Conservation (phyloP, 2,329 filamentous ascomycete genomes). For the Metarhizium album region DNA sequence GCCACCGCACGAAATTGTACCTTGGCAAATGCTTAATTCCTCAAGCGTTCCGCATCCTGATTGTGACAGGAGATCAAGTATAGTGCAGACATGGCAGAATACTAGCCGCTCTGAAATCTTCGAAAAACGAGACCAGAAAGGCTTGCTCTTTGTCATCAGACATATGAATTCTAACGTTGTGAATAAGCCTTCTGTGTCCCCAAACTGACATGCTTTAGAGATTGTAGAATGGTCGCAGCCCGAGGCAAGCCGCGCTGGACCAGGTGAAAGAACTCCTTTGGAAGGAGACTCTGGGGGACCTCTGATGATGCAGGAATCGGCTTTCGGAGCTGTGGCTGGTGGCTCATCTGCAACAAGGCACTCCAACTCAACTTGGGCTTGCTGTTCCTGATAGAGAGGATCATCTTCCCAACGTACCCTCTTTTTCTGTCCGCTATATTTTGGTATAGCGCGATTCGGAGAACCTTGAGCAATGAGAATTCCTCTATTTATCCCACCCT, state of each 20-base stretch:
- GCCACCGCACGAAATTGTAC: constrained; percentile 9
- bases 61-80: constrained; percentile 19
- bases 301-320: neutral
- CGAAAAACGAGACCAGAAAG: constrained; percentile 18
- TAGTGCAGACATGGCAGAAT: constrained; percentile 26
- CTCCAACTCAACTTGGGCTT: neutral
- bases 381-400: neutral
- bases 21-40: constrained; percentile 10
- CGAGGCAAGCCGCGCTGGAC: neutral
- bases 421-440: neutral
- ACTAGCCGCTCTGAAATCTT: constrained; percentile 13
- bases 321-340: neutral
- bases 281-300: neutral
- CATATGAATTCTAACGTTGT: constrained; percentile 9
- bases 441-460: neutral
- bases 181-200: neutral
- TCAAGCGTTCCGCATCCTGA: constrained; percentile 4
- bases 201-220: constrained; percentile 9
- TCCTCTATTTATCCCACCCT: neutral
- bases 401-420: constrained; percentile 6
- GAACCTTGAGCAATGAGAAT: neutral
- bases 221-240: neutral
- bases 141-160: constrained; percentile 8
- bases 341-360: constrained; percentile 3
- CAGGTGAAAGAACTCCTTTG: neutral